Evolutionary conservation across 2,329 filamentous ascomycete genomes (phyloP).

Genomic region (Colletotrichum sp.): DNA sequence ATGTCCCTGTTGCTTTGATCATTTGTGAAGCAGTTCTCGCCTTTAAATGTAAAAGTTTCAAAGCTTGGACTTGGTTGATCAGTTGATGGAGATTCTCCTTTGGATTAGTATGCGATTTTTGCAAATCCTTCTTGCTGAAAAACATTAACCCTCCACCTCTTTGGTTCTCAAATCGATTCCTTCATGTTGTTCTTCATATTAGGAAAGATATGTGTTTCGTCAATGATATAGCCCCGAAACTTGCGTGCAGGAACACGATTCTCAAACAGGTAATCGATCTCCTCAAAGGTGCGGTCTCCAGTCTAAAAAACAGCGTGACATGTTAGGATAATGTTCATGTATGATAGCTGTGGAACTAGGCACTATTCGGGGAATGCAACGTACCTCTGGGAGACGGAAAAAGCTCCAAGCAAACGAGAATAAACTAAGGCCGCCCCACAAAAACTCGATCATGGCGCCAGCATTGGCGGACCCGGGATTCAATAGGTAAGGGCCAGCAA

Average conservation of each 20-base stretch:
- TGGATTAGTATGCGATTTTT: fast-evolving
- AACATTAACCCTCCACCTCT: background rate
- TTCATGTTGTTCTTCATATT: background rate
- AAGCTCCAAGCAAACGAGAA: background rate
- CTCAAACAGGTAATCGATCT: background rate
- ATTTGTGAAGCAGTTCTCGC: no score
- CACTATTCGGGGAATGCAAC: background rate
- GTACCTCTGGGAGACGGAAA: background rate
- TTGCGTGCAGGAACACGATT: background rate
- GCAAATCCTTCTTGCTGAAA: background rate
- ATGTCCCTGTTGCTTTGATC: no score
- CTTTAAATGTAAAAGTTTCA: background rate
- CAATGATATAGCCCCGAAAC: background rate
- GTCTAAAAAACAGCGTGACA: background rate
- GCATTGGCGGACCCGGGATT: background rate
- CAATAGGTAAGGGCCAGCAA: background rate
- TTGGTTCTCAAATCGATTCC: background rate
- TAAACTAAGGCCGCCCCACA: background rate
- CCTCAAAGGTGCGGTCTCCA: background rate
- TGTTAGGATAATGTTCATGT: background rate
- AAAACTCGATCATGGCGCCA: background rate
- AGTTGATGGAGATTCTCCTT: background rate
- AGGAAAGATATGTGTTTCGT: background rate
- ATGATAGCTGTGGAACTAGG: background rate
- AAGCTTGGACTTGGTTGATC: background rate